Base-by-base conservation (phyloP, 2,329 filamentous ascomycete genomes). In the Thielaviopsis musarum region DNA sequence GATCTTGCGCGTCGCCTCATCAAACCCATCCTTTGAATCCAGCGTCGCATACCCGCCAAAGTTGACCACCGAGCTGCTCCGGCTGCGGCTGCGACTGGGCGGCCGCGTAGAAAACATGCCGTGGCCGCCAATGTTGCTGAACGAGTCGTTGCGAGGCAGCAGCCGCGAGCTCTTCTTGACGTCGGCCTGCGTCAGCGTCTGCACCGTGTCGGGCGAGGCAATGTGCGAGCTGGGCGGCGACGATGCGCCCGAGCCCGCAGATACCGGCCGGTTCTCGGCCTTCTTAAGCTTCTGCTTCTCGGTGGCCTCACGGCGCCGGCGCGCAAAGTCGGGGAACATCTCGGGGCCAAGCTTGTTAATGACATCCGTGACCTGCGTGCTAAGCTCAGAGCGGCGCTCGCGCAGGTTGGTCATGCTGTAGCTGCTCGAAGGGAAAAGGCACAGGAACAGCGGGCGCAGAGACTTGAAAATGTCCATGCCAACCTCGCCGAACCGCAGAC, bases 401-500 rank as follows among this genome's bases (percentile, higher is more conserved):
- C 89, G 83, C 56, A 98, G 79, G 65, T 85, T 85, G 63, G 88
- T 81, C 55, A 98, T 81, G 61, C 86, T 88, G 73, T 91, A 95
- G 69, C 83, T 85, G 1, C 88, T 91, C 4, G 83, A 83, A 1
- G 93, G 93, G 66, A 87, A 86, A 66, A 97, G 78, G 64, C 88
- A 93, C 38, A 96, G 77, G 53, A 95, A 76, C 10, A 98, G 80
- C 5, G 93, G 93, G 10, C 89, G 82, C 17, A 98, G 79, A 0
- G 91, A 97, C 72, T 97, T 98, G 74, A 93, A 76, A 59, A 98
- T 96, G 68, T 98, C 93, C 90, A 98, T 96, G 57, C 91, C 93
- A n/a, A 95, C 85, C 73, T 98, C 93, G 54, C 93, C 93, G 65
- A 97, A 95, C 12, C 93, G 85, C 57, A 98, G 82, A 6, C 93